Evolutionary conservation across 345 rosid genomes (phyloP), one percentile per base, ranked within the genome.

Genomic region (Carallia brachiata): DNA sequence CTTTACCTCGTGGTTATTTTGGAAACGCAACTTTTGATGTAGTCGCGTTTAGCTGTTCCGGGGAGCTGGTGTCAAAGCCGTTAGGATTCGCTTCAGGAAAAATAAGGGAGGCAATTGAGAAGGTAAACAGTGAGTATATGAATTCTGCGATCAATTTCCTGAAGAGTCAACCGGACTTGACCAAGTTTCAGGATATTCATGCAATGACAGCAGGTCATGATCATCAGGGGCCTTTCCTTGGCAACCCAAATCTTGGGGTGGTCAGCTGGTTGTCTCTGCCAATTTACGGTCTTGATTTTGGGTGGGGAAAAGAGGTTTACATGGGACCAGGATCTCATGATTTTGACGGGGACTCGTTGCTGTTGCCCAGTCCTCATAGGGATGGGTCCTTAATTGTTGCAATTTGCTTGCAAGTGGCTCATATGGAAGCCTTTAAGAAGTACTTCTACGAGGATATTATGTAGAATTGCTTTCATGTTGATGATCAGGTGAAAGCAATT

Each of bases 241-340:
- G 93, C 39, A 88, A 82, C 73, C 93, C 93, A 54, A 88, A 88
- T 63, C 77, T 88, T 7, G 87, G 82, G 59, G 78, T 86, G 19
- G 87, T 83, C 30, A 88, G 93, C 57, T 88, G 90, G 92, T 53
- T 84, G 69, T 78, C 82, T 10, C 30, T 88, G n/a, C 89, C 93
- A 1, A 81, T 86, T 7, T 70, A 76, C 31, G 87, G 85, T 2
- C 69, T 81, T 47, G 90, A 88, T 73, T 88, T 86, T 36, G 89
- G 93, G 37, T 88, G 88, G 90, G 93, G 93, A 7, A 76, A 73
- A 54, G 88, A 84, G 56, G 52, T 84, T 13, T 81, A 83, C 65
- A 81, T 80, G 76, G 88, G 86, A 17, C 88, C 85, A 1, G 88
- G 88, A 30, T 76, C 74, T 65, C 82, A 82, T 70, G 84, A 81